Evolutionary conservation across 1,284 basidiomycete species (phyloP).

Genomic region (Rhizopogon parksii): DNA sequence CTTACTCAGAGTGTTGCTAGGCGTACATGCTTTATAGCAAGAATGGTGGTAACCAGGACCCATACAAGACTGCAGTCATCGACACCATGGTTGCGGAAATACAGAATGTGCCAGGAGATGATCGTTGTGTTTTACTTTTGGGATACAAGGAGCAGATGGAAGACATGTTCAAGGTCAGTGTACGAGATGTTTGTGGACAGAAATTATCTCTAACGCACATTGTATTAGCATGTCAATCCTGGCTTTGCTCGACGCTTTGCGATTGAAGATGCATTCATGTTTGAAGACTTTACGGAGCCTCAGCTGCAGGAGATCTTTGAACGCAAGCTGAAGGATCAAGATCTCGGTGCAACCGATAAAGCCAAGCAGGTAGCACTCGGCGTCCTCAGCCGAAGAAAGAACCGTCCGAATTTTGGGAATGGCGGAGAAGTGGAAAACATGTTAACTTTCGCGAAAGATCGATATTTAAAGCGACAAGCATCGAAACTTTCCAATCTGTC

Average conservation of each 20-base stretch:
- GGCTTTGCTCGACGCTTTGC: slow-evolving; percentile 49
- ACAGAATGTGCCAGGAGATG: slow-evolving; percentile 52
- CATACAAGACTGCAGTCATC: slow-evolving; percentile 53
- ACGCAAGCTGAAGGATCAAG: slow-evolving; percentile 42
- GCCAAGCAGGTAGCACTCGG: slow-evolving; percentile 47
- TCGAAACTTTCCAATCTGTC: slow-evolving; percentile 23
- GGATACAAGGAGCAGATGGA: slow-evolving; percentile 52
- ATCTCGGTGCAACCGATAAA: slow-evolving; percentile 41
- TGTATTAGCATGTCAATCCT: slow-evolving; percentile 51
- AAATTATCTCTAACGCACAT: neutral
- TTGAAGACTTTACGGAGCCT: slow-evolving; percentile 45
- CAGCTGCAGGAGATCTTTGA: slow-evolving; percentile 43
- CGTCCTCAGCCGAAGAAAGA: slow-evolving; percentile 37
- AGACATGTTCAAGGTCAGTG: slow-evolving; percentile 54
- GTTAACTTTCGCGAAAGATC: slow-evolving; percentile 40
- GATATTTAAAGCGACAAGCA: slow-evolving; percentile 35
- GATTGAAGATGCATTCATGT: slow-evolving; percentile 52
- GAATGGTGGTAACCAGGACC: slow-evolving; percentile 31
- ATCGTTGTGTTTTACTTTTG: slow-evolving; percentile 50
- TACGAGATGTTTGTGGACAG: neutral
- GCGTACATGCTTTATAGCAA: slow-evolving; percentile 52
- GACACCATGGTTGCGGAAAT: slow-evolving; percentile 61
- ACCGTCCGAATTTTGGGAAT: slow-evolving; percentile 55
- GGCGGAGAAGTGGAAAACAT: slow-evolving; percentile 56
- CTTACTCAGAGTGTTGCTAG: slow-evolving; percentile 21